Evolutionary conservation across 768 basidiomycete genomes (phyloP).

Genomic region (Trametes elegans): DNA sequence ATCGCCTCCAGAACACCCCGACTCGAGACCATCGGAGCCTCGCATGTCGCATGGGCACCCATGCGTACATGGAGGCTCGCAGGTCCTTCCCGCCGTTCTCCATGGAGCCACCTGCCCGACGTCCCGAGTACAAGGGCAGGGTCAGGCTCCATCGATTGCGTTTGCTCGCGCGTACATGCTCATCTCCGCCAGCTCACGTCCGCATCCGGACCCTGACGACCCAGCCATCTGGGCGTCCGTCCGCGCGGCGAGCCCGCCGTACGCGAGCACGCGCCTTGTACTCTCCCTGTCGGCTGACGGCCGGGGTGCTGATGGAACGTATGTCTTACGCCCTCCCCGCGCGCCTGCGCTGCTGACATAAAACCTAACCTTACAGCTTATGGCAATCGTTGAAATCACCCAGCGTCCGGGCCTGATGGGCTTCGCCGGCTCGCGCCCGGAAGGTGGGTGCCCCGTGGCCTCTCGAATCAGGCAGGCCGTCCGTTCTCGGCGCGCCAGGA

Average conservation of each 20-base stretch:
- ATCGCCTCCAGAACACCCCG: not conserved
- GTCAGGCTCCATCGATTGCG: slow-evolving; percentile 6
- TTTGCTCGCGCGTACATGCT: not conserved
- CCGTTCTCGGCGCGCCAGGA: slow-evolving; percentile 11
- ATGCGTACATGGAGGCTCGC: not conserved
- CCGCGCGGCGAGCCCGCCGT: slow-evolving; percentile 1
- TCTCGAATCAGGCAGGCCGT: slow-evolving; percentile 13
- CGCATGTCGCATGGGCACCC: not conserved
- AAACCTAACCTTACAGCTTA: slow-evolving; percentile 20
- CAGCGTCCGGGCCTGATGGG: slow-evolving; percentile 11
- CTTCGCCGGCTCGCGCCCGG: slow-evolving; percentile 7
- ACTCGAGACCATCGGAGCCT: not conserved
- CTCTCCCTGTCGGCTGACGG: slow-evolving; percentile 10
- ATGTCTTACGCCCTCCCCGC: slow-evolving; percentile 7
- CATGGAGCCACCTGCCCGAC: slow-evolving; percentile 4
- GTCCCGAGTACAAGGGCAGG: slow-evolving; percentile 12
- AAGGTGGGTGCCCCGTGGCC: slow-evolving; percentile 4
- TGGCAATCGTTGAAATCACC: slow-evolving; percentile 12
- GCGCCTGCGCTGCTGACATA: slow-evolving; percentile 23
- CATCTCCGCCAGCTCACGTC: slow-evolving; percentile 11
- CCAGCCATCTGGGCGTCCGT: not conserved
- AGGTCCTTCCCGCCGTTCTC: not conserved
- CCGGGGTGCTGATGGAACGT: slow-evolving; percentile 18
- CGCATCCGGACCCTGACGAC: slow-evolving; percentile 7
- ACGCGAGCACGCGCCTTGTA: slow-evolving; percentile 14